phyloP scores from a whole-genome alignment of 331 rosid species.

The Rhamnella rubrinervis region DNA sequence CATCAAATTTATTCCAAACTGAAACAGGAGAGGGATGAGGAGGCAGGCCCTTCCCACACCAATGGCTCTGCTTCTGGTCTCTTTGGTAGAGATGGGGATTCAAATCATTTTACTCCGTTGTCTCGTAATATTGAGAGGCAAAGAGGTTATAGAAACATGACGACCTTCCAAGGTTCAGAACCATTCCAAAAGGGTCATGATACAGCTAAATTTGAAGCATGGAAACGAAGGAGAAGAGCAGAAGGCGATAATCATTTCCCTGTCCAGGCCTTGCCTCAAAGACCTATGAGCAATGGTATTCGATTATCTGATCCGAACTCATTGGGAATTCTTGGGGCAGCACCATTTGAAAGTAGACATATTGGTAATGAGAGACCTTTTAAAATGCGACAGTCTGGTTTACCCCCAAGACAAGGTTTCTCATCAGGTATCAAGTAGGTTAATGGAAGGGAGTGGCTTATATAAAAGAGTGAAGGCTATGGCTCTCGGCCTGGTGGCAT shows the following conservation, averaged over 20 bases:
- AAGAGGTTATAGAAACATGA: constrained; percentile 52
- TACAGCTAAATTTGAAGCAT: constrained; percentile 73
- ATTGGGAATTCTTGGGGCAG: constrained; percentile 95
- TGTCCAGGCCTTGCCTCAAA: constrained; percentile 60
- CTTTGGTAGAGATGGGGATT: constrained; percentile 58
- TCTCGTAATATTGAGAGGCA: constrained; percentile 51
- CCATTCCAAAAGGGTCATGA: constrained; percentile 51
- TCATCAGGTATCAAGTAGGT: constrained; percentile 47
- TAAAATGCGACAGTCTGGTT: constrained; percentile 61
- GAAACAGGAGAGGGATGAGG: constrained; percentile 73
- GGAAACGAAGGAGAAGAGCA: constrained; percentile 85
- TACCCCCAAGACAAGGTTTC: constrained; percentile 68
- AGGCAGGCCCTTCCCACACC: constrained; percentile 70
- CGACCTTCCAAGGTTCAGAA: constrained; percentile 50
- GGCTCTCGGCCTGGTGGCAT: constrained; percentile 34
- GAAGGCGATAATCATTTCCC: constrained; percentile 64
- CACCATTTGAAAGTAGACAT: constrained; percentile 74
- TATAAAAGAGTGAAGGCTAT: constrained; percentile 36
- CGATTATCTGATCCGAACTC: constrained; percentile 70
- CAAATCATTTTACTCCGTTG: constrained; percentile 36
- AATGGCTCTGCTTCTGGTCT: constrained; percentile 60
- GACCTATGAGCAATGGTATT: constrained; percentile 49
- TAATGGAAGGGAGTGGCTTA: constrained; percentile 38
- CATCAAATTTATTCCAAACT: constrained; percentile 90
- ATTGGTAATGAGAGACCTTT: constrained; percentile 59